Evolutionary conservation across 148 eudicot species (phyloP), one percentile per base, ranked within the genome.

Genomic region (Silene conica): DNA sequence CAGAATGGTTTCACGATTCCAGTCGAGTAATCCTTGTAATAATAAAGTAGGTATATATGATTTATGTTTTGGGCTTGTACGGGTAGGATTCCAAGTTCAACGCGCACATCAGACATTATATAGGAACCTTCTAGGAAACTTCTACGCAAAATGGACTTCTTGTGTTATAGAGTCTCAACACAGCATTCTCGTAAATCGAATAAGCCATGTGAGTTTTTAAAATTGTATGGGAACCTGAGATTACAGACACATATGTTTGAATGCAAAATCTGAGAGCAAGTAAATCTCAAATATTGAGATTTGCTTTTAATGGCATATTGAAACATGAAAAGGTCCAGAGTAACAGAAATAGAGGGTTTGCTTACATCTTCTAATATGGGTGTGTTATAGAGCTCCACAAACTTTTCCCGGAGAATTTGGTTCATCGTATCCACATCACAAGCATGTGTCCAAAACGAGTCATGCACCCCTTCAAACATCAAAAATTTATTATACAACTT

Each of bases 401-500:
- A 92, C 72, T 92, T 92, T 74, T 85, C 92, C 56, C 97, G 82
- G 25, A 92, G 87, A 82, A 93, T 90, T 77, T 63, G 73, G 74
- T 90, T 93, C 98, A 90, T 93, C 82, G 63, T 54, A 70, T 93
- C 96, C 62, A 93, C 93, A 62, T 90, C 93, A 43, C 92, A 87
- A 14, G 98, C 98, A 76, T 93, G 98, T n/a, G 98, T 93, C 98
- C 98, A 93, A 80, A 89, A 93, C 10, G 96, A 90, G 82, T 92
- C 97, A 62, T 92, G 97, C 69, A 92, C 97, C 61, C 97, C 96
- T 92, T 89, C 77, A 85, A 72, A 66, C 43, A 71, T 52, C 66
- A 8, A 28, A 71, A 13, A 0, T 56, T 10, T 38, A 72, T 38
- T 45, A 12, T 45, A 72, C 26, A 8, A 62, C 56, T 52, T 69